Evolutionary conservation across 768 basidiomycete genomes (phyloP).

Genomic region (Asterophora parasitica): DNA sequence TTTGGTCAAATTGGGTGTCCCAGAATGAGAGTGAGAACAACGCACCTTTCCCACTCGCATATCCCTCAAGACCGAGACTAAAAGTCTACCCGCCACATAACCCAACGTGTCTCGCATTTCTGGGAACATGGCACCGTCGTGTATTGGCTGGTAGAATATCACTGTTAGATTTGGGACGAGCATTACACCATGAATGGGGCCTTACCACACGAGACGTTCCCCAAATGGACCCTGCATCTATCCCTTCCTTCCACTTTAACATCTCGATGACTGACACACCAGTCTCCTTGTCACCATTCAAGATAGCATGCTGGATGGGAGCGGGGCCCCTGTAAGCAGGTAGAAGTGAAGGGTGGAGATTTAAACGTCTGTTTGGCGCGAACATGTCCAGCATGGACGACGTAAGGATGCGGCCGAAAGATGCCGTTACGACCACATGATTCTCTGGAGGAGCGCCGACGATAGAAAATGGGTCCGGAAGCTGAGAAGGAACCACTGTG

Average conservation of each 20-base stretch:
- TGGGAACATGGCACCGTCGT: conserved; percentile 46
- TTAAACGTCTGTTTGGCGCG: conserved; percentile 54
- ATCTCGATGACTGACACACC: conserved; percentile 83
- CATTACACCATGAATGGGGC: not conserved
- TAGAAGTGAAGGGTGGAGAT: conserved; percentile 87
- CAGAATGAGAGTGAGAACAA: not conserved
- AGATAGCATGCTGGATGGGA: conserved; percentile 80
- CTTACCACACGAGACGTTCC: conserved; percentile 50
- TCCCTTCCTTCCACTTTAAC: conserved; percentile 61
- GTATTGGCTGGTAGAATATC: conserved; percentile 41
- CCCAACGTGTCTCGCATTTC: conserved; percentile 58
- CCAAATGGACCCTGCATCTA: conserved; percentile 78
- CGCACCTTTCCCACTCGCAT: conserved; percentile 55
- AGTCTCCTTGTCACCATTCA: conserved; percentile 60
- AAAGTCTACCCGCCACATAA: conserved; percentile 56
- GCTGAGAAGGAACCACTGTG: conserved; percentile 15
- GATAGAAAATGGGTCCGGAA: conserved; percentile 34
- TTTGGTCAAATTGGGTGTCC: not conserved
- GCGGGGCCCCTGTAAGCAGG: conserved; percentile 88
- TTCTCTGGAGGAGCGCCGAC: conserved; percentile 25
- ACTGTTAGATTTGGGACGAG: not conserved
- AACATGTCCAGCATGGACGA: conserved; percentile 58
- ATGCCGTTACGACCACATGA: conserved; percentile 78
- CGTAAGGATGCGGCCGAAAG: conserved; percentile 85
- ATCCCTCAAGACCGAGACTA: conserved; percentile 66